Evolutionary conservation across 352 stramenopile species (phyloP).

Genomic region (Globisporangium takayamanum): DNA sequence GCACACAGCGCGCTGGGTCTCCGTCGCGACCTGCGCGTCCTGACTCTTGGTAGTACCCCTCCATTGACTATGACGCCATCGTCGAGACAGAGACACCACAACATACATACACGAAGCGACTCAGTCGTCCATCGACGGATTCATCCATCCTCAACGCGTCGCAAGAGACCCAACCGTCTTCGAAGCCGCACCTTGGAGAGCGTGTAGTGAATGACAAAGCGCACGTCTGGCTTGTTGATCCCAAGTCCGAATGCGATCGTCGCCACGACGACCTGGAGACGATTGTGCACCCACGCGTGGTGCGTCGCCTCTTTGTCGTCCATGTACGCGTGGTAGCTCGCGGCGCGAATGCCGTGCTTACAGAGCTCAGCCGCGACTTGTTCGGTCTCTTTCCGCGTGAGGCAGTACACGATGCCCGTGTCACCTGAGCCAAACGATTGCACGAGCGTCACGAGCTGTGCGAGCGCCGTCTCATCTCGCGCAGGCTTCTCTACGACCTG

Average conservation of each 20-base stretch:
- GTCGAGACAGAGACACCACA: neutral
- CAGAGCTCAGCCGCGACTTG: conserved; percentile 75
- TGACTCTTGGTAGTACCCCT: conserved; percentile 97
- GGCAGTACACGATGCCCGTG: conserved; percentile 90
- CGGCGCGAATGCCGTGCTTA: conserved; percentile 63
- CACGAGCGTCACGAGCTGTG: conserved; percentile 76
- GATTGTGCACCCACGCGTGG: conserved; percentile 41
- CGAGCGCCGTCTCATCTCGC: conserved; percentile 38
- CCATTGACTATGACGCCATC: conserved; percentile 61
- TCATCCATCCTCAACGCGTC: neutral
- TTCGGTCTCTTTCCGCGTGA: conserved; percentile 90
- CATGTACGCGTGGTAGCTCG: conserved; percentile 87
- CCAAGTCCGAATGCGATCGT: conserved; percentile 93
- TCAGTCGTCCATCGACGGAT: neutral
- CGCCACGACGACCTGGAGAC: conserved; percentile 86
- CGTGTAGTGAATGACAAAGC: conserved; percentile 89
- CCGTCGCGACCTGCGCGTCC: conserved; percentile 94
- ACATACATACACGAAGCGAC: neutral
- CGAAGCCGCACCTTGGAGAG: conserved; percentile 48
- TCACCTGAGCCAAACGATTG: conserved; percentile 41
- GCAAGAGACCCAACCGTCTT: neutral
- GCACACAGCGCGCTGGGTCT: conserved; percentile 70
- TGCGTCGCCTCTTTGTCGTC: conserved; percentile 66
- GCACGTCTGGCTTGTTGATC: conserved; percentile 92
- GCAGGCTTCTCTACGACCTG: conserved; percentile 43